phyloP scores from a whole-genome alignment of 2,329 filamentous ascomycete genomes.

The Calonectria fujianensis region DNA sequence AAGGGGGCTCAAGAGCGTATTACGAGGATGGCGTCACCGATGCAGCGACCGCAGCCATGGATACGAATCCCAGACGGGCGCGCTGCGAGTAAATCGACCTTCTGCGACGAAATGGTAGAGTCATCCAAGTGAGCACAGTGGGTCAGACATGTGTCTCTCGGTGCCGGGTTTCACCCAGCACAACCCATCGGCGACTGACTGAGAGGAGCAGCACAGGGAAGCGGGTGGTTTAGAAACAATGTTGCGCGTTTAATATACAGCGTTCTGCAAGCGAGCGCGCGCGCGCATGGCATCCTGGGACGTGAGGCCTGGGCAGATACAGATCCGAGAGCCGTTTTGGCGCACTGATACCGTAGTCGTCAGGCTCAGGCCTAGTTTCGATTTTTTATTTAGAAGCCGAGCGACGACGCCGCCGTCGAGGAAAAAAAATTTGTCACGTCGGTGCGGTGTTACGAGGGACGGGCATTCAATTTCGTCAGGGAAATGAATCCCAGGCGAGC shows the following conservation, averaged over 20 bases:
- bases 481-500: slow-evolving; percentile 34
- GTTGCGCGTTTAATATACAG: slow-evolving; percentile 46
- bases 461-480: slow-evolving; percentile 29
- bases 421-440: slow-evolving; percentile 12
- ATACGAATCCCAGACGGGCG: slow-evolving; percentile 46
- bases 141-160: slow-evolving; percentile 47
- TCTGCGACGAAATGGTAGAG: slow-evolving; percentile 44
- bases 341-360: slow-evolving; percentile 25
- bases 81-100: slow-evolving; percentile 29
- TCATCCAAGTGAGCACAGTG: slow-evolving; percentile 38
- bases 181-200: slow-evolving; percentile 36
- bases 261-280: slow-evolving; percentile 42
- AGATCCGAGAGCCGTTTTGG: slow-evolving; percentile 34
- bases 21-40: slow-evolving; percentile 54
- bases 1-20: slow-evolving; percentile 12
- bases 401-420: slow-evolving; percentile 18
- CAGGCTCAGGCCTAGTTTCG: slow-evolving; percentile 31
- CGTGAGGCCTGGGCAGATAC: slow-evolving; percentile 17
- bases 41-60: slow-evolving; percentile 47
- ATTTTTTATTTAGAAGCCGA: slow-evolving; percentile 30
- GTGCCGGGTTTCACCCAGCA: slow-evolving; percentile 29
- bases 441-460: slow-evolving; percentile 26
- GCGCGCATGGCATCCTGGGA: slow-evolving; percentile 39
- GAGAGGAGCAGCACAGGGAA: slow-evolving; percentile 31
- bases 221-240: slow-evolving; percentile 35